Evolutionary conservation across 805 yeast genomes (phyloP).

Genomic region (Metschnikowia bowlesiae): DNA sequence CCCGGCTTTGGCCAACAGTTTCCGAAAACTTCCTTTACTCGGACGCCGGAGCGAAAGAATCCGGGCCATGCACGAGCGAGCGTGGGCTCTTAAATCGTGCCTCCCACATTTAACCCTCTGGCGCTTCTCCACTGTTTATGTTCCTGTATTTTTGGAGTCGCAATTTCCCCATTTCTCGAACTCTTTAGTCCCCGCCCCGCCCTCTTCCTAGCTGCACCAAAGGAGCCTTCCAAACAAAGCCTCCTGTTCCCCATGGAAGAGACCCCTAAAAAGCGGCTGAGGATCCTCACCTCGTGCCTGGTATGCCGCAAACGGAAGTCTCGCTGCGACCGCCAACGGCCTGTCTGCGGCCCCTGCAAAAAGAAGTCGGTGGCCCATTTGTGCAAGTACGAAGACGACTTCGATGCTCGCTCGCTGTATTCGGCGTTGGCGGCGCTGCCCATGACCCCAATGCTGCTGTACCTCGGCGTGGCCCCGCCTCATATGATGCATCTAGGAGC

Average conservation of each 20-base stretch:
- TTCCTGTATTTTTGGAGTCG: background rate
- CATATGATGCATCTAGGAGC: conserved; percentile 3
- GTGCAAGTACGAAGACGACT: conserved; percentile 32
- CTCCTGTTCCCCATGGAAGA: background rate
- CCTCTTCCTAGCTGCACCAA: background rate
- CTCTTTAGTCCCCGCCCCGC: background rate
- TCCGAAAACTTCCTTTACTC: background rate
- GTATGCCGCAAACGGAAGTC: conserved; percentile 42
- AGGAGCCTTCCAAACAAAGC: background rate
- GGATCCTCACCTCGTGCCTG: conserved; percentile 42
- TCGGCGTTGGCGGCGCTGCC: background rate
- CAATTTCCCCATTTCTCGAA: background rate
- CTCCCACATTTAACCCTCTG: background rate
- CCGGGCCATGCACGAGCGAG: background rate
- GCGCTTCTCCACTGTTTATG: background rate
- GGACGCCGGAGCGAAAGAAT: background rate
- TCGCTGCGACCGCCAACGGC: conserved; percentile 39
- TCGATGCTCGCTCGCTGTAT: background rate
- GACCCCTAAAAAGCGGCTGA: conserved; percentile 28
- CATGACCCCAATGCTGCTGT: conserved; percentile 7
- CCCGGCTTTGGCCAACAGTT: background rate
- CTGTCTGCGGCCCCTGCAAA: conserved; percentile 41
- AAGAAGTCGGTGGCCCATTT: conserved; percentile 42
- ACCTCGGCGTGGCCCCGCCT: conserved; percentile 8
- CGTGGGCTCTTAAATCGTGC: background rate